Evolutionary conservation across 768 basidiomycete genomes (phyloP).

Genomic region (Naganishia vaughanmartiniae): DNA sequence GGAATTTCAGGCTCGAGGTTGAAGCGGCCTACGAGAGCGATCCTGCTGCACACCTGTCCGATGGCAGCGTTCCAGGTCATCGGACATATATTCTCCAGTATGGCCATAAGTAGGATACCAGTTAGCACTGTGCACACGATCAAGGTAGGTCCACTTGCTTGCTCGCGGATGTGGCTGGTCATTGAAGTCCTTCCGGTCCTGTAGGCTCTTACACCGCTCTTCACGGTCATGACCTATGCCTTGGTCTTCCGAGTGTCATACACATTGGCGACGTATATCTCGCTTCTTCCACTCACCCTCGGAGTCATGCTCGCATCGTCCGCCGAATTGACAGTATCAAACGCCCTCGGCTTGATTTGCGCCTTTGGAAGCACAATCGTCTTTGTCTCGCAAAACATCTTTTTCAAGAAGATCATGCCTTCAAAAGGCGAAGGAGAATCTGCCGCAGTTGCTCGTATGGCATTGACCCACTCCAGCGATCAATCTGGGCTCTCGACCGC

Average conservation of each 20-base stretch:
- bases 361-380: conserved; percentile 95
- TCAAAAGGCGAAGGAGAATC: conserved; percentile 37
- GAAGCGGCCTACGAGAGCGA: conserved; percentile 67
- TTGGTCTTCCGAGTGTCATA: conserved; percentile 90
- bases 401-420: conserved; percentile 98
- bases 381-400: conserved; percentile 97
- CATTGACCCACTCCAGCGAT: conserved; percentile 15
- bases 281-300: conserved; percentile 86
- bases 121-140: conserved; percentile 99
- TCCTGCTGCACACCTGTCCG: conserved; percentile 75
- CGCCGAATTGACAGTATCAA: conserved; percentile 85
- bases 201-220: conserved; percentile 91
- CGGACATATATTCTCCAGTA: conserved; percentile 95
- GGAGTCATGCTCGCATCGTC: conserved; percentile 98
- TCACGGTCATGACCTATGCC: conserved; percentile 94
- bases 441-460: conserved; percentile 25
- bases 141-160: conserved; percentile 64
- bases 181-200: not conserved
- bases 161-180: not conserved
- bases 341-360: conserved; percentile 79
- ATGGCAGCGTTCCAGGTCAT: conserved; percentile 98
- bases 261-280: conserved; percentile 83
- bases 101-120: conserved; percentile 92
- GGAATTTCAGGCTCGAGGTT: conserved; percentile 56
- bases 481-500: conserved; percentile 11